Evolutionary conservation across 352 stramenopile species (phyloP).

Genomic region (Elongisporangium anandrum): DNA sequence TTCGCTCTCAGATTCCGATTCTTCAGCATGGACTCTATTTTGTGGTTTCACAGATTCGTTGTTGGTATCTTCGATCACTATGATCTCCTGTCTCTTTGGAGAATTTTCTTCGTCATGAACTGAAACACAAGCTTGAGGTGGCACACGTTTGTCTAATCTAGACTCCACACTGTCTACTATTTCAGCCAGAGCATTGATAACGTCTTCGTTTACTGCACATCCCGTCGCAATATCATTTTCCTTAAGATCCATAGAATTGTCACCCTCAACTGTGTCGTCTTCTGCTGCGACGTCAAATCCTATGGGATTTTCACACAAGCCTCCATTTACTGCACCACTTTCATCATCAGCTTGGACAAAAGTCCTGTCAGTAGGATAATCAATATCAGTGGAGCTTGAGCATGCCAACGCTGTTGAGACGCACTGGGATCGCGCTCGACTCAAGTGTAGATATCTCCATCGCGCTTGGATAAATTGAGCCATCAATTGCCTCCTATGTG

Average conservation of each 20-base stretch:
- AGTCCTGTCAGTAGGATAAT: not conserved
- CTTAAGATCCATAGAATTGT: not conserved
- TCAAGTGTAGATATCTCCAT: not conserved
- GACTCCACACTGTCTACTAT: not conserved
- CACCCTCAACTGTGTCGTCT: not conserved
- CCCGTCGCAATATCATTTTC: not conserved
- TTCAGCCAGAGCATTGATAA: not conserved
- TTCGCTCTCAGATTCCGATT: not conserved
- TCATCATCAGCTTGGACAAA: too few relatives aligned
- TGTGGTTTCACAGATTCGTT: not conserved
- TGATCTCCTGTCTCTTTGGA: not conserved
- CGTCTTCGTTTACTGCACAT: not conserved
- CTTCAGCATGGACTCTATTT: not conserved
- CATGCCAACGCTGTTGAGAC: not conserved
- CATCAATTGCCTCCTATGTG: not conserved
- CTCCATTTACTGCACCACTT: too few relatives aligned
- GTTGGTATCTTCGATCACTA: too few relatives aligned
- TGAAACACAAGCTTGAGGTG: not conserved
- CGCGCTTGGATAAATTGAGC: not conserved
- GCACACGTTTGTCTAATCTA: not conserved
- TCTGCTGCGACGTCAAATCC: not conserved
- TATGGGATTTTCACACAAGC: not conserved
- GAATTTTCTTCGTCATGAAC: not conserved
- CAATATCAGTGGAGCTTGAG: not conserved
- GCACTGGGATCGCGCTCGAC: not conserved